phyloP scores from a whole-genome alignment of 2,329 filamentous ascomycete species.

The Fusarium vanettenii region DNA sequence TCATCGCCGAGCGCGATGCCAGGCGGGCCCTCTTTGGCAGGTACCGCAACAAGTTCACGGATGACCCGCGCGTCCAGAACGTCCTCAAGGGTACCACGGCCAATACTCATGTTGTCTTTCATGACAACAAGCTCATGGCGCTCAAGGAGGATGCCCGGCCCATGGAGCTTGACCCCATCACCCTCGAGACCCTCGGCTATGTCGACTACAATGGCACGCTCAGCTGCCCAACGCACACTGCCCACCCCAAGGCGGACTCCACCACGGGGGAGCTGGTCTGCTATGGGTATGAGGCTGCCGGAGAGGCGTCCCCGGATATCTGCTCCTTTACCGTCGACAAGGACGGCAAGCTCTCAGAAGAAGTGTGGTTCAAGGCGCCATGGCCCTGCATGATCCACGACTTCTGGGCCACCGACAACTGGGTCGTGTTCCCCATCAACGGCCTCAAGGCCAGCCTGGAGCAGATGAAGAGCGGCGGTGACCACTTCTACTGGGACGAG shows the following conservation, averaged over 20 bases:
- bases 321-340: constrained; percentile 1
- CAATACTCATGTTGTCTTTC: constrained; percentile 1
- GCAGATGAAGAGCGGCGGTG: constrained; percentile 11
- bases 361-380: constrained; percentile 12
- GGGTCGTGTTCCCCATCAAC: constrained; percentile 5
- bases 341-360: constrained; percentile 5
- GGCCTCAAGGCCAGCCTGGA: constrained; percentile 5
- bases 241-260: constrained; percentile 11
- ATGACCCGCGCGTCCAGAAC: constrained; percentile 2
- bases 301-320: constrained; percentile 2
- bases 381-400: constrained; percentile 3
- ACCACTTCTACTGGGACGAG: constrained; percentile 21
- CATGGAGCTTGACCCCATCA: constrained; percentile 9
- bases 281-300: constrained; percentile 7
- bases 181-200: constrained; percentile 10
- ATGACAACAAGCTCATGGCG: constrained; percentile 3
- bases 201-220: constrained; percentile 10
- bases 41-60: constrained; percentile 17
- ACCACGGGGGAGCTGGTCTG: constrained; percentile 10
- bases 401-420: constrained; percentile 7
- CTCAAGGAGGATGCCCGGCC: constrained; percentile 6
- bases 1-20: constrained; percentile 12
- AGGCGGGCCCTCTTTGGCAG: constrained; percentile 14
- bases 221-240: constrained; percentile 1
- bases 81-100: constrained; percentile 2